Percentiles rank a stretch among this genome's conserved stretches.
Conservation (phyloP, 768 basidiomycete species). For the Sporobolomyces roseus region DNA sequence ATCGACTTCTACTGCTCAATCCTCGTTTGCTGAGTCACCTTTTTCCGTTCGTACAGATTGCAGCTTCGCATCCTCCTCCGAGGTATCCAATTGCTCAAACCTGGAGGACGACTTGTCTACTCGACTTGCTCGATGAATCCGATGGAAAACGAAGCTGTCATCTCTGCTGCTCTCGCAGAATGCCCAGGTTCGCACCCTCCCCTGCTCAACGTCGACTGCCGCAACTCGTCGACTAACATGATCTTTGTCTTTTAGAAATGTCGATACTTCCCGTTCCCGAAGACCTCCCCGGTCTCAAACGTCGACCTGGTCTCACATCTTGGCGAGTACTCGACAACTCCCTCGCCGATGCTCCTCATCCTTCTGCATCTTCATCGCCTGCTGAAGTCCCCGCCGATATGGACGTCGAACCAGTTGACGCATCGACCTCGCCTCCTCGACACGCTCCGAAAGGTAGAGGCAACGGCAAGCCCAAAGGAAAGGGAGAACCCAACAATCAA, state of each 20-base stretch:
- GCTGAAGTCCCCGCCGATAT: background rate
- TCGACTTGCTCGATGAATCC: slow-evolving; percentile 98
- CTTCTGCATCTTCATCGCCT: slow-evolving; percentile 17
- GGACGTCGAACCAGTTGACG: slow-evolving; percentile 15
- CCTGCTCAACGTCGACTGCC: background rate
- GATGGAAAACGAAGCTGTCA: slow-evolving; percentile 92
- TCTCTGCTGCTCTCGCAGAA: slow-evolving; percentile 72
- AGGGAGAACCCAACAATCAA: slow-evolving; percentile 42
- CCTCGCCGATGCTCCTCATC: slow-evolving; percentile 27
- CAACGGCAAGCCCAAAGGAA: slow-evolving; percentile 12
- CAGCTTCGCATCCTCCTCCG: slow-evolving; percentile 88
- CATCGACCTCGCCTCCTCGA: too few species aligned
- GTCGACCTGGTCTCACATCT: slow-evolving; percentile 66
- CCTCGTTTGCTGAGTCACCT: background rate
- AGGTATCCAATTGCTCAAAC: slow-evolving; percentile 81
- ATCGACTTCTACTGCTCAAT: too few species aligned
- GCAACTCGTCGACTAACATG: background rate
- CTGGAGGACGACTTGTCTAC: slow-evolving; percentile 88
- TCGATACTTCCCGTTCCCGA: slow-evolving; percentile 72
- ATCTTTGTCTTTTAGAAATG: slow-evolving; percentile 48
- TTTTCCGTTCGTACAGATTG: slow-evolving; percentile 55
- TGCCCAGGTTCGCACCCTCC: slow-evolving; percentile 59
- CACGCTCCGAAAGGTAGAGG: background rate
- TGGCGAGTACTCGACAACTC: slow-evolving; percentile 72
- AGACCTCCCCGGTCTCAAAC: slow-evolving; percentile 66